A percentile compares a stretch with the other conserved stretches of the same genome.
Evolutionary conservation across 148 eudicot genomes (phyloP).

Genomic region (Beta vulgaris): DNA sequence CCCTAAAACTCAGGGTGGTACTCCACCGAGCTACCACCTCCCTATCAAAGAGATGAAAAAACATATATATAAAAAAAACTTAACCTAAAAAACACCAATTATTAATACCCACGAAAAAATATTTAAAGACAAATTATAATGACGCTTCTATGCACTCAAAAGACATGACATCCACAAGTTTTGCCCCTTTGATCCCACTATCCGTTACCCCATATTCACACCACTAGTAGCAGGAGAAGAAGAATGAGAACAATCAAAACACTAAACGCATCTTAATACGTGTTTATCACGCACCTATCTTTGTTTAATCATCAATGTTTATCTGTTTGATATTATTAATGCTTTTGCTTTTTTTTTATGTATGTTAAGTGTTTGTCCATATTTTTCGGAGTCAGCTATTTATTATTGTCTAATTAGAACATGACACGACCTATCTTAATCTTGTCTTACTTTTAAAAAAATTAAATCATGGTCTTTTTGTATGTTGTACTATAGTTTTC

Average conservation of each 20-base stretch:
- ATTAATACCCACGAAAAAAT: conserved; percentile 5
- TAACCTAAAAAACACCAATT: neutral
- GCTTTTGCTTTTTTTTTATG: neutral
- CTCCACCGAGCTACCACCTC: too few species aligned
- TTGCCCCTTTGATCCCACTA: conserved; percentile 31
- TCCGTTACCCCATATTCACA: conserved; percentile 18
- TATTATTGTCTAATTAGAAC: too few species aligned
- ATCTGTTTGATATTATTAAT: too few species aligned
- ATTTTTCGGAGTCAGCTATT: too few species aligned
- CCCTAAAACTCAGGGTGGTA: too few species aligned
- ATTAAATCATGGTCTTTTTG: too few species aligned
- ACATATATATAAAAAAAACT: neutral
- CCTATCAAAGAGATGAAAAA: too few species aligned
- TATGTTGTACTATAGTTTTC: too few species aligned
- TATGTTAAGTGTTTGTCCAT: too few species aligned
- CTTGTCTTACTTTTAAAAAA: too few species aligned
- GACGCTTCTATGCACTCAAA: conserved; percentile 33
- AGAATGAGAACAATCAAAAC: neutral
- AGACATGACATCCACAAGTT: conserved; percentile 21
- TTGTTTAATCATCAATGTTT: too few species aligned
- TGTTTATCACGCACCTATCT: conserved; percentile 4
- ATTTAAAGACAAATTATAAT: conserved; percentile 12
- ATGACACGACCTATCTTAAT: too few species aligned
- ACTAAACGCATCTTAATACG: conserved; percentile 7
- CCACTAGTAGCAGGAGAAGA: neutral